These are phyloP conservation scores for Chenopodium quinoa DNA, from an alignment of 148 eudicot species.

Conservation along the genomic window DNA sequence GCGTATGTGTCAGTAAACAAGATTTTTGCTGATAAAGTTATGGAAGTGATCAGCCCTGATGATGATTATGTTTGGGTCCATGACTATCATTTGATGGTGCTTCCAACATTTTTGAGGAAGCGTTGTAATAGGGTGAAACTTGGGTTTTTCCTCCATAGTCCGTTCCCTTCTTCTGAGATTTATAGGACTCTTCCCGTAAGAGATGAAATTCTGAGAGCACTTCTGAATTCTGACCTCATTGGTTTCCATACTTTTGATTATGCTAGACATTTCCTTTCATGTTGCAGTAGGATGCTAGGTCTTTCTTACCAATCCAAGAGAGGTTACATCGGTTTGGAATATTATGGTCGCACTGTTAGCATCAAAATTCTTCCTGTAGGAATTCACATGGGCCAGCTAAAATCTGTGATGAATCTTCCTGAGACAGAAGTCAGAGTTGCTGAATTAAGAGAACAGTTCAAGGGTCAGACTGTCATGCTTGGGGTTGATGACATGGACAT, in stretches of 20 bases:
- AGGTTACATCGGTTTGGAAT: constrained; percentile 79
- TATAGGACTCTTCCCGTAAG: constrained; percentile 74
- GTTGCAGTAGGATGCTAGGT: constrained; percentile 91
- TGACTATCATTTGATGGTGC: constrained; percentile 79
- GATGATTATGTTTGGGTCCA: constrained; percentile 88
- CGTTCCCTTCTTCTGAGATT: constrained; percentile 86
- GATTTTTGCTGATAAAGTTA: constrained; percentile 82
- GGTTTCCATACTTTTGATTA: constrained; percentile 88
- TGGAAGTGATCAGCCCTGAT: constrained; percentile 75
- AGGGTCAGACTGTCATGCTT: constrained; percentile 64
- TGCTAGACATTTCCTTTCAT: constrained; percentile 84
- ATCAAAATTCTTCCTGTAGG: constrained; percentile 89
- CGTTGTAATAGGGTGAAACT: constrained; percentile 67
- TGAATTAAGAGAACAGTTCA: constrained; percentile 49
- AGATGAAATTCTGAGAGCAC: constrained; percentile 70
- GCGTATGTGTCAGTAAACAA: constrained; percentile 85
- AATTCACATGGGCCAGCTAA: constrained; percentile 79
- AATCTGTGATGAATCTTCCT: constrained; percentile 60
- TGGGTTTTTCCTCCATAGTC: constrained; percentile 84
- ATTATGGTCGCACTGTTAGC: constrained; percentile 82
- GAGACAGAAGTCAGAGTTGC: constrained; percentile 58
- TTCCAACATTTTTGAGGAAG: constrained; percentile 74
- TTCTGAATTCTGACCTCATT: constrained; percentile 71
- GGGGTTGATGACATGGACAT: constrained; percentile 97
- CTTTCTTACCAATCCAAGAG: constrained; percentile 76